Percentiles rank a stretch among this genome's conserved stretches.
phyloP scores from a whole-genome alignment of 1,284 basidiomycete species.

The Singerocomus inundabilis region DNA sequence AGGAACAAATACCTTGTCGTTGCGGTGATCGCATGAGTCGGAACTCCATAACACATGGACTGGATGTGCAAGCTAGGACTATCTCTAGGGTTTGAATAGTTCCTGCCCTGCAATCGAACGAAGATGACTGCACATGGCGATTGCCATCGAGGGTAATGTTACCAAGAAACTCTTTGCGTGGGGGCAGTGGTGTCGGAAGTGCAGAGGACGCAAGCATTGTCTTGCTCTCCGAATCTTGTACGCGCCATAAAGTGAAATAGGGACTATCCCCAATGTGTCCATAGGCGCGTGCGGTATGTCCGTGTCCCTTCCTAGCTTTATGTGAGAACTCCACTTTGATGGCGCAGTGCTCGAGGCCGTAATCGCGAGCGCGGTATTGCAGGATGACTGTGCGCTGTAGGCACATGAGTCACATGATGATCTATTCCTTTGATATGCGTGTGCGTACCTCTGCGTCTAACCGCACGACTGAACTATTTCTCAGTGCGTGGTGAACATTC shows the following conservation, averaged over 20 bases:
- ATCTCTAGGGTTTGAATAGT: constrained; percentile 25
- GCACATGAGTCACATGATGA: neutral
- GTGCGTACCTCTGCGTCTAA: constrained; percentile 18
- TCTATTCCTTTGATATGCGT: neutral
- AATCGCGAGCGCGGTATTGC: constrained; percentile 25
- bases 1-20: constrained; percentile 17
- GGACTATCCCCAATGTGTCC: constrained; percentile 16
- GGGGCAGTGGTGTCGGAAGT: constrained; percentile 12
- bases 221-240: constrained; percentile 9
- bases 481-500: constrained; percentile 9
- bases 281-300: constrained; percentile 13
- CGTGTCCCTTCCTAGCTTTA: neutral
- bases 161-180: constrained; percentile 16
- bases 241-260: constrained; percentile 21
- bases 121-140: constrained; percentile 9
- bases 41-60: constrained; percentile 28
- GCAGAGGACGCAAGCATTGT: constrained; percentile 8
- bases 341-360: constrained; percentile 21
- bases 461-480: constrained; percentile 23
- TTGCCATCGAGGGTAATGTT: constrained; percentile 17
- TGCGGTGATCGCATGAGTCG: constrained; percentile 12
- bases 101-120: constrained; percentile 13
- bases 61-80: constrained; percentile 19
- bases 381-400: constrained; percentile 20
- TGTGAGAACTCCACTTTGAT: constrained; percentile 14